phyloP scores from a whole-genome alignment of 176 grass and related monocot species.

The Musa beccarii region DNA sequence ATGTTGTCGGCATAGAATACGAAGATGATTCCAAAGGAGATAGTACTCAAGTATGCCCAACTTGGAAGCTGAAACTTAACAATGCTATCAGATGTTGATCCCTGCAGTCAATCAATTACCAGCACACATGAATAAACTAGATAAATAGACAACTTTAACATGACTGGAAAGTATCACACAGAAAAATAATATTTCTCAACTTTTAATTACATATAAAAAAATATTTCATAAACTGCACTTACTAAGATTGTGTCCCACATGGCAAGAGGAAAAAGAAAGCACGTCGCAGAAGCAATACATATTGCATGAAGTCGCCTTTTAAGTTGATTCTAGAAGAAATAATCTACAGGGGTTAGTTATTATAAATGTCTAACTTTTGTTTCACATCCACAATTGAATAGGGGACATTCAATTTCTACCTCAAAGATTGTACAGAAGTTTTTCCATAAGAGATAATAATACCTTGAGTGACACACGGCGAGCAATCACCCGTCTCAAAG shows the following conservation, averaged over 20 bases:
- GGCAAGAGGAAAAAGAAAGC: slow-evolving; percentile 97
- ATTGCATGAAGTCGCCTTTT: slow-evolving; percentile 95
- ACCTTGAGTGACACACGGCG: slow-evolving; percentile 94
- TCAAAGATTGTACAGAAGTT: not conserved
- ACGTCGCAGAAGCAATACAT: slow-evolving; percentile 84
- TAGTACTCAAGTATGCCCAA: slow-evolving; percentile 85
- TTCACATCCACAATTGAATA: not conserved
- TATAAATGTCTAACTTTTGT: not conserved
- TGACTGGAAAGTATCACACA: not conserved
- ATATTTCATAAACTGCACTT: slow-evolving; percentile 20
- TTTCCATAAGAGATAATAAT: slow-evolving; percentile 4
- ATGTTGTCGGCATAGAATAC: slow-evolving; percentile 89
- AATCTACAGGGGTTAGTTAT: slow-evolving; percentile 18
- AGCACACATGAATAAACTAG: slow-evolving; percentile 23
- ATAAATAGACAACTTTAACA: not conserved
- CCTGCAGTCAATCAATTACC: slow-evolving; percentile 37
- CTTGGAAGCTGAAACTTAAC: slow-evolving; percentile 85
- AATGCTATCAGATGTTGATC: slow-evolving; percentile 79
- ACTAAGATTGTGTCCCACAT: slow-evolving; percentile 99
- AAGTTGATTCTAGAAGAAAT: slow-evolving; percentile 76
- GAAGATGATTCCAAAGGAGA: slow-evolving; percentile 83
- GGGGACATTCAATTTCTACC: too few relatives aligned
- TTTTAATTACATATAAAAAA: slow-evolving; percentile 7
- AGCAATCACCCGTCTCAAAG: slow-evolving; percentile 89
- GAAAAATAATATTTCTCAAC: slow-evolving; percentile 6